Evolutionary conservation across 148 eudicot genomes (phyloP), one percentile per base, ranked within the genome.

Genomic region (Rheum nobile): DNA sequence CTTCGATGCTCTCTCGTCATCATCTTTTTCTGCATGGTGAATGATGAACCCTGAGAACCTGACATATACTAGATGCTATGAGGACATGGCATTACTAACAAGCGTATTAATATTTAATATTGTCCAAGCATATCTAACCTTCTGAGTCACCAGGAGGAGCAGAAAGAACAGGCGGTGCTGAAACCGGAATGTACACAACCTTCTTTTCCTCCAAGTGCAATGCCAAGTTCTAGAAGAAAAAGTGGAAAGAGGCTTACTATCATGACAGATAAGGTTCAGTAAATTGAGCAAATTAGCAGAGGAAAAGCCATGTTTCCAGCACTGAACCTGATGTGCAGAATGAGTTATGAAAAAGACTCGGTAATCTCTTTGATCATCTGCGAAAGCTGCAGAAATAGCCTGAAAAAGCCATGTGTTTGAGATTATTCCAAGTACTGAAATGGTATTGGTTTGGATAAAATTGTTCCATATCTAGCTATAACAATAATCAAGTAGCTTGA

Each of bases 301-400:
- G 55, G 2, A 5, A 19, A 57, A 57, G 65, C 65, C 12, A 57
- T 21, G 7, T 17, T 31, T 38, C 12, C 71, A 67, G 71, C 2
- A 17, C 47, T 32, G 19, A 54, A 88, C 96, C 84, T 90, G 80
- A 78, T 90, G 96, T 47, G 88, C 94, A 50, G 99, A 85, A 86
- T 95, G 97, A 76, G 87, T 92, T 43, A 92, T 75, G 76, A 95
- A 87, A 76, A 76, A 43, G 50, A 90, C 96, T 9, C 78, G 85
- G 80, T 92, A 88, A 0, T 85, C 88, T 72, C 71, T 77, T 57
- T 77, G 84, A 80, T 92, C 89, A 76, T 63, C 77, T 74, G 97
- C 97, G 84, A 92, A 92, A 63, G 92, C 94, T 21, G 86, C 91
- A 78, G 97, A 91, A 68, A 95, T 81, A 65, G 97, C 92, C 92